A percentile compares a stretch with the other conserved stretches of the same genome.
These are phyloP conservation scores for Phellopilus nigrolimitatus DNA, from an alignment of 1,284 basidiomycete species.

Conservation along the genomic window DNA sequence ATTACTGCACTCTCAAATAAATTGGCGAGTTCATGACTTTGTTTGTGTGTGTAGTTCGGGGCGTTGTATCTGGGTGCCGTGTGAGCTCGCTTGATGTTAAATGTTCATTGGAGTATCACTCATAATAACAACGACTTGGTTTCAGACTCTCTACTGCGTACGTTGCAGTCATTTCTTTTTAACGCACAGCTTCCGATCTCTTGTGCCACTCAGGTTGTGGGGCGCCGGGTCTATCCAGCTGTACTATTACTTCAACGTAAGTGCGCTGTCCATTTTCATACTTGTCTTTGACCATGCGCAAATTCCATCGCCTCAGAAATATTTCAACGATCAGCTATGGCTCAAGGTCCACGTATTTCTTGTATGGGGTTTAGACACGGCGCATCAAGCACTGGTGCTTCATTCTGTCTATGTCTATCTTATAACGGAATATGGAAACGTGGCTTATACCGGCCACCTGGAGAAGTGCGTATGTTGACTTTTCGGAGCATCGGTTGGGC, in stretches of 20 bases:
- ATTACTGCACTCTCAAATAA: too few relatives aligned
- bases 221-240: conserved; percentile 10
- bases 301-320: too few relatives aligned
- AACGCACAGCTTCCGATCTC: not conserved
- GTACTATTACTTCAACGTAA: conserved; percentile 16
- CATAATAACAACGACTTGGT: not conserved
- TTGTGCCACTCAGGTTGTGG: conserved; percentile 9
- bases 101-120: too few relatives aligned
- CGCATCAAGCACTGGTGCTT: conserved; percentile 11
- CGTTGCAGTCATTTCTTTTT: not conserved
- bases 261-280: not conserved
- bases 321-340: not conserved
- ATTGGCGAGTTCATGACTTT: too few relatives aligned
- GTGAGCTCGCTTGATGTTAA: not conserved
- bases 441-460: not conserved
- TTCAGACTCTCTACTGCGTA: conserved; percentile 14
- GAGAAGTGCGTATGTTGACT: conserved; percentile 1
- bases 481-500: not conserved
- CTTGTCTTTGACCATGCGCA: too few relatives aligned
- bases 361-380: conserved; percentile 12
- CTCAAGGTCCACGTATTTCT: conserved; percentile 3
- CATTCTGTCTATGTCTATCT: conserved; percentile 6
- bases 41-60: too few relatives aligned
- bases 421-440: conserved; percentile 7
- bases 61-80: conserved; percentile 11